Base-by-base conservation (phyloP, 192 early-diverging fungal species). In the Coemansia sp. region DNA sequence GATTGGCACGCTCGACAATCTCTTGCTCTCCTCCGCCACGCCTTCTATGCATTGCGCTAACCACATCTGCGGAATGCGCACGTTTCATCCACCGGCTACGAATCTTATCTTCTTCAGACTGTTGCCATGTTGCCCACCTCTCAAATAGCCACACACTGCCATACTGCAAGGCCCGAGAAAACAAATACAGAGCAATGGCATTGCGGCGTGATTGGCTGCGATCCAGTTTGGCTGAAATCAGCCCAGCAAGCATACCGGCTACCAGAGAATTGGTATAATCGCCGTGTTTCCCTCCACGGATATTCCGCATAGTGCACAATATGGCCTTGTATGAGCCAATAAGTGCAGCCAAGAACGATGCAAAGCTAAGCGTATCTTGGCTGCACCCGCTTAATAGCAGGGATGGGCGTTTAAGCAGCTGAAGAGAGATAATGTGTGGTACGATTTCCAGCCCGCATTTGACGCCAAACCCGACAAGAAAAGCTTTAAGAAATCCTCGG, bases 241-340 rank as follows among this genome's bases (percentile, higher is more conserved):
- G 63, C 6, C 86, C 85, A 1, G 87, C 80, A 0, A 86, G 57
- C 45, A 79, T 61, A 23, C 87, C 87, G 16, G 87, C 85, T 6
- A 86, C 74, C 44, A 89, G 72, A 5, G 86, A 72, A 42, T 86
- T 84, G 37, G 82, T 63, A n/a, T 82, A 64, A 57, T 86, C 85
- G 35, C 70, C 74, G 39, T 70, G 57, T 7, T 52, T 53, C 36
- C 74, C 68, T 14, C 78, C 68, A 49, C 70, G 63, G 16, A 52
- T 12, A 35, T 70, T 61, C 41, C 87, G 82, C 69, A 86, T 68
- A 10, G 64, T 59, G 65, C 85, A 89, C 46, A 89, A 68, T 15
- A 81, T 74, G 6, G 61, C 81, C 70, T 85, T 84, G 78, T 89
- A 89, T 16, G 77, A 68, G 20, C 83, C 82, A 12, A 86, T 69